Percentiles rank a stretch among this genome's conserved stretches.
Conservation (phyloP, 2,329 filamentous ascomycete species). For the Cladorrhinum sp. region DNA sequence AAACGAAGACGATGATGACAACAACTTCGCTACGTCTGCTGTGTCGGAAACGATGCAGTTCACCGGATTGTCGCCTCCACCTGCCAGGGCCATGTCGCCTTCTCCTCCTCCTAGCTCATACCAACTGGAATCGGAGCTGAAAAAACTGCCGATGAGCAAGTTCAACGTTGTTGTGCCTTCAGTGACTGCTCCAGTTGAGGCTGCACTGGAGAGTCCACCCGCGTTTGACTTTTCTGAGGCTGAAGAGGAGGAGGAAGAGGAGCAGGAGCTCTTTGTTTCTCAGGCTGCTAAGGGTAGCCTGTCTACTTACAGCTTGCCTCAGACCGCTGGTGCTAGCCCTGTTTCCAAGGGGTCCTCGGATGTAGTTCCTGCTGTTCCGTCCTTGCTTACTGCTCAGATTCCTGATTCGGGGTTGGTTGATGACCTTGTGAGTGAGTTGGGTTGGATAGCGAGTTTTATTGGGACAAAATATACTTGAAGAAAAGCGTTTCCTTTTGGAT, state of each 20-base stretch:
- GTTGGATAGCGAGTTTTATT: conserved; percentile 52
- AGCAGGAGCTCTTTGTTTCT: conserved; percentile 33
- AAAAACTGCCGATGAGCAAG: background rate
- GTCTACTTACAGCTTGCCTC: conserved; percentile 49
- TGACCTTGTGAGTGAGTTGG: conserved; percentile 43
- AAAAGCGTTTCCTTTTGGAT: no score
- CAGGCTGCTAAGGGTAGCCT: conserved; percentile 39
- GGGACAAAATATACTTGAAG: conserved; percentile 31
- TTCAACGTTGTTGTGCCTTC: conserved; percentile 26
- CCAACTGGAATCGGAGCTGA: conserved; percentile 23
- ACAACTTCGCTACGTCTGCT: conserved; percentile 59
- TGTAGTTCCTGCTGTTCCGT: conserved; percentile 25
- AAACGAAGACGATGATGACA: conserved; percentile 52
- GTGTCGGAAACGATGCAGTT: conserved; percentile 44
- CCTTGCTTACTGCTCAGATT: conserved; percentile 25
- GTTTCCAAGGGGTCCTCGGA: conserved; percentile 20
- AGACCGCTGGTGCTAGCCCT: background rate
- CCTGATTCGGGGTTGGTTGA: conserved; percentile 36
- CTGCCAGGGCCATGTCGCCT: conserved; percentile 40
- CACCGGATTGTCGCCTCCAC: conserved; percentile 53
- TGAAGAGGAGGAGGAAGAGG: conserved; percentile 36
- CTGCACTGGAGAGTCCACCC: conserved; percentile 30
- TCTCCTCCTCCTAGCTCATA: conserved; percentile 4
- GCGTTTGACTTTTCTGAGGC: conserved; percentile 46
- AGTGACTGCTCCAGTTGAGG: conserved; percentile 35